Evolutionary conservation across 1,139 yeast species (phyloP), one percentile per base, ranked within the genome.

Genomic region (Candida sojae): DNA sequence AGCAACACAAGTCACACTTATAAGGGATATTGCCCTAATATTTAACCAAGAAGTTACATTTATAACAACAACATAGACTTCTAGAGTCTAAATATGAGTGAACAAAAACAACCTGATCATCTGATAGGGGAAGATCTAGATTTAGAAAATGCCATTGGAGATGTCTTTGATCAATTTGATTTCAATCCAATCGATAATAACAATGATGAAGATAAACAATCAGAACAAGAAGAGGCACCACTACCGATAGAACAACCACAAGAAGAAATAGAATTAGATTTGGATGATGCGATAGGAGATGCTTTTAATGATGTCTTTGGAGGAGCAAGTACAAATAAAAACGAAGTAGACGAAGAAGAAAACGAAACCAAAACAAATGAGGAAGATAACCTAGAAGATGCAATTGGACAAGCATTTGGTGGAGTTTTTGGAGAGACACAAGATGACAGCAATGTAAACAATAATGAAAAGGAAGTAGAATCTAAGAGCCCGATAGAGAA

Each of bases 81-180:
- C 25, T 26, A 36, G 8, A n/a, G 17, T 25, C n/a, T n/a, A 33
- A 13, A 41, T 8, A 38, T 38, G 41, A 34, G 21, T 42, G 34
- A 35, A 28, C 34, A n/a, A 7, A 28, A 10, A 13, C 37, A 17
- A 28, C 25, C 40, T 9, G 33, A 36, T 10, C 31, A 41, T 35
- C 8, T 40, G 11, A 26, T n/a, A 12, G 12, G 32, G 13, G 43
- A 39, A 9, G 48, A 45, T 37, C 17, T 42, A 9, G 50, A 49
- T 34, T 32, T 49, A 32, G 44, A 47, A 38, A 44, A 44, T 46
- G 74, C 75, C 34, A 71, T 73, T 28, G 76, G 75, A 10, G 71
- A 71, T 48, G 77, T 70, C 0, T 70, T 73, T 53, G 63, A 61
- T 36, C 67, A 60, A 48, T 65, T 70, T 47, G 67, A 62, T 45